Percentiles rank a stretch among this genome's conserved stretches.
These are phyloP conservation scores for Blastocystis sp. DNA, from an alignment of 352 stramenopile species.

Conservation along the genomic window DNA sequence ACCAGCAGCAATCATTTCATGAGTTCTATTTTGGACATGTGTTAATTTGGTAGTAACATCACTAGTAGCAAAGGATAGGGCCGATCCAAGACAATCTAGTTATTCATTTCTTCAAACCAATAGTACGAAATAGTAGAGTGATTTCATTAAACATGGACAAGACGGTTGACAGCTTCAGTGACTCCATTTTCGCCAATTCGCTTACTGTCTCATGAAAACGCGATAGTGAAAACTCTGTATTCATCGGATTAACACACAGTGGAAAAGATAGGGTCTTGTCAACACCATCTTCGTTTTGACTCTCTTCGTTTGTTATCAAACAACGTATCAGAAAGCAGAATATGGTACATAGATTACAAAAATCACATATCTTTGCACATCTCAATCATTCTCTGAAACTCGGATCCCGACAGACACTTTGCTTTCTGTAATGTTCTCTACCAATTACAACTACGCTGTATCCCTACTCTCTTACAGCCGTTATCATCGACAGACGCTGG, in stretches of 20 bases:
- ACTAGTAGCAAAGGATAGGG: conserved; percentile 48
- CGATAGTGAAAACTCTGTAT: conserved; percentile 23
- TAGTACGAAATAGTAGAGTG: conserved; percentile 41
- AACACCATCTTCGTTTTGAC: conserved; percentile 31
- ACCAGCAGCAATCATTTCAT: conserved; percentile 49
- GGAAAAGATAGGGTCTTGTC: not conserved
- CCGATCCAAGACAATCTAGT: conserved; percentile 52
- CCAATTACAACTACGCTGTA: not conserved
- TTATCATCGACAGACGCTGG: not conserved
- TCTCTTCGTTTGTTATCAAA: conserved; percentile 5
- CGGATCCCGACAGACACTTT: not conserved
- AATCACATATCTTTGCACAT: conserved; percentile 45
- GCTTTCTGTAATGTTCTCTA: conserved; percentile 49
- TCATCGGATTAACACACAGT: not conserved
- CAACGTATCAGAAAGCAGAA: not conserved
- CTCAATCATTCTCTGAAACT: conserved; percentile 58
- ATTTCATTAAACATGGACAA: conserved; percentile 57
- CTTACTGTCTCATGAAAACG: not conserved
- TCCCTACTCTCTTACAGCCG: conserved; percentile 34
- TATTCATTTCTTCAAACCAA: not conserved
- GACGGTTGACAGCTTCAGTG: not conserved
- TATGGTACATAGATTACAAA: conserved; percentile 61
- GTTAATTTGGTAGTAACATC: conserved; percentile 56
- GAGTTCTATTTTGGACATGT: conserved; percentile 46
- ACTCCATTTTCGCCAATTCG: not conserved